Conservation (phyloP, 768 basidiomycete genomes). For the Clitopilus hobsonii region DNA sequence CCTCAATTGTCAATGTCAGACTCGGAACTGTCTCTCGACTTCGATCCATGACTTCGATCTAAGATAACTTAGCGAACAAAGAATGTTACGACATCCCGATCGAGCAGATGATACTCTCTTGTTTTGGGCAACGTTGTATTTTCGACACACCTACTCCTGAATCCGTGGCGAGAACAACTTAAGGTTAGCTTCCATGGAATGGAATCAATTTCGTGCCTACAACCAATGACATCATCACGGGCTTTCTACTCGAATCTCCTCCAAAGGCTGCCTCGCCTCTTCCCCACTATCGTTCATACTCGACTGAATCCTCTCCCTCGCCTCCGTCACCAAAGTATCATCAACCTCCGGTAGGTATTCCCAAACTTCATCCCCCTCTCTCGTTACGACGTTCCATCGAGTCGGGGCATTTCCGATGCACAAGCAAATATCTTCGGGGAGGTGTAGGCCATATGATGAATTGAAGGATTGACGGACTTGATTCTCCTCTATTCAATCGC, state of each 20-base stretch:
- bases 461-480: conserved; percentile 65
- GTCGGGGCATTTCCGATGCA: conserved; percentile 74
- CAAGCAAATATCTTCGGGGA: conserved; percentile 78
- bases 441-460: conserved; percentile 62
- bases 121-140: too few species aligned
- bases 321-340: conserved; percentile 53
- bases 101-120: too few species aligned
- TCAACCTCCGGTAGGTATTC: conserved; percentile 65
- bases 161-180: too few species aligned
- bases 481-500: conserved; percentile 54
- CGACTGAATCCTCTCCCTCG: conserved; percentile 13
- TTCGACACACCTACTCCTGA: too few species aligned
- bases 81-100: too few species aligned
- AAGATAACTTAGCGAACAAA: too few species aligned
- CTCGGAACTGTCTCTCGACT: too few species aligned
- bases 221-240: background rate
- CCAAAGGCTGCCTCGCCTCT: background rate
- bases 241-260: background rate
- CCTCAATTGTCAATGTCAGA: too few species aligned
- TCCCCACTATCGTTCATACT: background rate
- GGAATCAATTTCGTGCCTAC: background rate
- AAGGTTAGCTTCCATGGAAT: too few species aligned
- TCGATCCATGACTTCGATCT: too few species aligned
- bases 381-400: conserved; percentile 62
- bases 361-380: conserved; percentile 38